phyloP scores from a whole-genome alignment of 2,329 filamentous ascomycete genomes.

The Sclerotinia subarctica region DNA sequence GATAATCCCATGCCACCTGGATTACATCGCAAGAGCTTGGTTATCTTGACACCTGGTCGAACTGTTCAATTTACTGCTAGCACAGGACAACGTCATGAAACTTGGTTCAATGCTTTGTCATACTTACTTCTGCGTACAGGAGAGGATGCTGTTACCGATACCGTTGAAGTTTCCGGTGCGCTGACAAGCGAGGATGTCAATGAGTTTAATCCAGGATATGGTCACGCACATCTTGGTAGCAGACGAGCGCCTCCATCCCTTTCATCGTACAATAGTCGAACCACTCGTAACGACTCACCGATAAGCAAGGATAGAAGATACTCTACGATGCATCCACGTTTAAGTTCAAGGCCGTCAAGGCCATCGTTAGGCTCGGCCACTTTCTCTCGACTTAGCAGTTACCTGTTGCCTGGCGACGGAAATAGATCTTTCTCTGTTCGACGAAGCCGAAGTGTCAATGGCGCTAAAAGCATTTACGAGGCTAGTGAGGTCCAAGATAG shows the following conservation, averaged over 20 bases:
- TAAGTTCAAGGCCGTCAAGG: conserved; percentile 32
- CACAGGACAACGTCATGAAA: conserved; percentile 92
- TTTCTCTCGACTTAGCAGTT: conserved; percentile 57
- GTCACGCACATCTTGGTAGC: conserved; percentile 37
- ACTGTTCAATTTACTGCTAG: conserved; percentile 91
- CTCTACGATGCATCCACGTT: conserved; percentile 24
- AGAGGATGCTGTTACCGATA: conserved; percentile 55
- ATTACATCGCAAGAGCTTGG: conserved; percentile 87
- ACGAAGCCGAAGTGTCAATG: conserved; percentile 48
- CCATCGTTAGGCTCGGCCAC: conserved; percentile 43
- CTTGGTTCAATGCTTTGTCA: conserved; percentile 95
- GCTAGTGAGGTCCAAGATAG: conserved; percentile 65
- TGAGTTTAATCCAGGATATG: conserved; percentile 72
- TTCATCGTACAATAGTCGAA: conserved; percentile 76
- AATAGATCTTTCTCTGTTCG: conserved; percentile 50
- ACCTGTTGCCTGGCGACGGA: conserved; percentile 47
- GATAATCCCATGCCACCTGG: conserved; percentile 95
- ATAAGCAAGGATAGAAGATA: conserved; percentile 33
- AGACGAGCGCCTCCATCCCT: conserved; percentile 61
- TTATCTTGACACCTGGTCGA: conserved; percentile 85
- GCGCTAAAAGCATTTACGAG: conserved; percentile 48
- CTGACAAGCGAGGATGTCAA: conserved; percentile 61
- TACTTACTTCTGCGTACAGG: conserved; percentile 82
- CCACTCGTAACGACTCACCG: conserved; percentile 64
- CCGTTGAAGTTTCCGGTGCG: conserved; percentile 56